Base-by-base conservation (phyloP, 345 rosid genomes). In the Salix udensis region DNA sequence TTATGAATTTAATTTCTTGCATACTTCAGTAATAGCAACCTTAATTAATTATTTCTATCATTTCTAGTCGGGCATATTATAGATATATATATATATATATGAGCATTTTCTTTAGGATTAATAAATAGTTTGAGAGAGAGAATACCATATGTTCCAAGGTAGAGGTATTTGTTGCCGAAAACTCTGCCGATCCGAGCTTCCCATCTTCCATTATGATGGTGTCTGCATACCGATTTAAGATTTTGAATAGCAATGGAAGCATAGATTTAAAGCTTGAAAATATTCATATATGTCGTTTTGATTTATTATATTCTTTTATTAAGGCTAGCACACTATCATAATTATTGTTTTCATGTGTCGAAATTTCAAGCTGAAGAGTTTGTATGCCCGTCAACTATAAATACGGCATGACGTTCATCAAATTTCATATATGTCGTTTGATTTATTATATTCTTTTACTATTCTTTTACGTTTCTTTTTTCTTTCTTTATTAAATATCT, bases 201-300 rank as follows among this genome's bases (percentile, higher is more conserved):
- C 92, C 94, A 91, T 84, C 94, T 91, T 14, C 94, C 94, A 79
- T 89, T 91, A 48, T 91, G 94, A 70, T 91, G 92, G 81, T 90
- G 94, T 75, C 92, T 90, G 86, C 52, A 37, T 42, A 36, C 10
- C 26, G 15, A 50, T 34, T 19, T 24, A 36, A 2, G 66, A 26
- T 36, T 34, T 4, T 21, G 14, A 16, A 12, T 39, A 9, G 14
- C 26, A 67, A 18, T 34, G 37, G 37, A 6, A 34, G 13, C 50
- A 46, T 12, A 0, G 18, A 46, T 46, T 46, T 46, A 14, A 44
- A 14, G 44, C 50, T 13, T 46, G 18, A 1, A 46, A 40, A 40
- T 40, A 40, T 40, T 40, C 44, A 40, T 40, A 0, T 3, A 40
- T 40, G 14, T 10, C 14, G 44, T 40, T 40, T 40, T 40, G 14